Evolutionary conservation across 2,329 filamentous ascomycete species (phyloP), one percentile per base, ranked within the genome.

Genomic region (Aspergillus sp.): DNA sequence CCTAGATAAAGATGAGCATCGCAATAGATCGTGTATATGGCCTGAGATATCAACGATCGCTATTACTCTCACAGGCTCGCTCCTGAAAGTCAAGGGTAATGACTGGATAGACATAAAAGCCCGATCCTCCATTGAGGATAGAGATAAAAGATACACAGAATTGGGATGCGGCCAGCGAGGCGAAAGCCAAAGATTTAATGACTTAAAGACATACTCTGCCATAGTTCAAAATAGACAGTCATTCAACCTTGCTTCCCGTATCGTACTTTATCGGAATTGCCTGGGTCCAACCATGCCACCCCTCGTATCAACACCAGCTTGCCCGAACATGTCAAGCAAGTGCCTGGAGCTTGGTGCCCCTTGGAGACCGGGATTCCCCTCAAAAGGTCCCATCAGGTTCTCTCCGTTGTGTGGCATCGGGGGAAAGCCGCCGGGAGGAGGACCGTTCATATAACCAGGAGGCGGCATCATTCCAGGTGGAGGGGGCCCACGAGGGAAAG

Each of bases 401-500:
- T 77, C 75, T 11, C 68, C 69, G 46, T 68, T 73, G 58, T 69
- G 71, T 9, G 70, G 70, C 73, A 77, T 73, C 21, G 73, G 75
- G 53, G 73, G 73, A 50, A 76, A 76, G 3, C 67, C 73, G 44
- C 70, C 69, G 6, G 74, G 75, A 4, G 71, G 73, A 41, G 73
- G 75, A 2, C 69, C 74, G 47, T 74, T 76, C 69, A 79, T 73
- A 58, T 78, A 79, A 23, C 76, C 77, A 3, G 76, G 77, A 23
- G 76, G 77, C 27, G 76, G 76, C 65, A 76, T 75, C 73, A 78
- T 78, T 48, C 75, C 76, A 6, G 76, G 76, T 12, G 76, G 76
- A 50, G 70, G 71, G 2, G 68, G 67, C 43, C 68, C 68, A 52
- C 75, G 75, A 45, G 76, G 72, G 52, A 76, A 74, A 21, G 65